Evolutionary conservation across 2,329 filamentous ascomycete genomes (phyloP).

Genomic region (Escovopsis sp.): DNA sequence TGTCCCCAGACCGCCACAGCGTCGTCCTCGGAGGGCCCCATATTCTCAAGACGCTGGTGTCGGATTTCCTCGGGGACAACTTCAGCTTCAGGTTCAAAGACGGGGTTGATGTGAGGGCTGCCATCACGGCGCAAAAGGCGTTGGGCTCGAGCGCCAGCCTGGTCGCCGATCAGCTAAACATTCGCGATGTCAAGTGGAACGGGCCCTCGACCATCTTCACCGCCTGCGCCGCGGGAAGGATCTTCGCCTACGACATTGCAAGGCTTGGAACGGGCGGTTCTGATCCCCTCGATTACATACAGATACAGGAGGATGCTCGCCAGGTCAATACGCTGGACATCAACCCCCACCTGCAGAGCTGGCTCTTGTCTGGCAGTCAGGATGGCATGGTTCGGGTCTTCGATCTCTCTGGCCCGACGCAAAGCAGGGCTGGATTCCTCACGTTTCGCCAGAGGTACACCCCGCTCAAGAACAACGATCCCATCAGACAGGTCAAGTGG

Average conservation of each 20-base stretch:
- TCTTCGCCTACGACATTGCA: conserved; percentile 48
- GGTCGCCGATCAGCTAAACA: conserved; percentile 43
- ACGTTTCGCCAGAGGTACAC: conserved; percentile 34
- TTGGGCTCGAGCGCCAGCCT: conserved; percentile 26
- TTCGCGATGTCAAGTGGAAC: conserved; percentile 47
- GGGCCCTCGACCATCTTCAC: conserved; percentile 42
- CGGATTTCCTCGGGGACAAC: conserved; percentile 29
- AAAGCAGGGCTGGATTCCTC: conserved; percentile 32
- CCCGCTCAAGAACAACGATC: conserved; percentile 23
- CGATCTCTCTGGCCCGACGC: conserved; percentile 35
- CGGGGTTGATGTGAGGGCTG: conserved; percentile 41
- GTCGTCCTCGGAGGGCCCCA: conserved; percentile 44
- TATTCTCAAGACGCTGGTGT: conserved; percentile 43
- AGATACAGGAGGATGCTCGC: conserved; percentile 45
- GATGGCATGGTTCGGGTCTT: conserved; percentile 49
- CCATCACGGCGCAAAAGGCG: conserved; percentile 35
- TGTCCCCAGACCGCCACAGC: conserved; percentile 38
- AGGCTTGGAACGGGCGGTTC: conserved; percentile 29
- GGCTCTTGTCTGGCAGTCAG: conserved; percentile 47
- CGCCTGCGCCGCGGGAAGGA: conserved; percentile 48
- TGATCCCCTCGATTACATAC: conserved; percentile 37
- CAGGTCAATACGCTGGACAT: conserved; percentile 51
- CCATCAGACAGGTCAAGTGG: conserved; percentile 49
- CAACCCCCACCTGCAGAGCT: conserved; percentile 43
- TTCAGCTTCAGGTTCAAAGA: conserved; percentile 33